A percentile compares a stretch with the other conserved stretches of the same genome.
These are phyloP conservation scores for Pyrus betulifolia DNA, from an alignment of 306 rosid genomes.

Conservation along the genomic window DNA sequence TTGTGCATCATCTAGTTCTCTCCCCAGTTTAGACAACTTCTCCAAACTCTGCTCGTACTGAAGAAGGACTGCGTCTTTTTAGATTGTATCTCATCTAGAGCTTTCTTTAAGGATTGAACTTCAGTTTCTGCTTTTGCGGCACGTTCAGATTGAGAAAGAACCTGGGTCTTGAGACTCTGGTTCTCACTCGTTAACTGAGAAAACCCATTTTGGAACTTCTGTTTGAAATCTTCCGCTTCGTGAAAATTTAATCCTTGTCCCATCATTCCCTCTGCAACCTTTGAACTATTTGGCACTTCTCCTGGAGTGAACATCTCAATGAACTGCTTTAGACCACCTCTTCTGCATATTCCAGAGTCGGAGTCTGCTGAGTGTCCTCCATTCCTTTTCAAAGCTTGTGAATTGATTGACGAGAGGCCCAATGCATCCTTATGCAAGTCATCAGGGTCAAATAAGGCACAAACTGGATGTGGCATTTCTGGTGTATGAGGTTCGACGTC, in stretches of 20 bases:
- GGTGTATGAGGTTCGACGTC: conserved; percentile 55
- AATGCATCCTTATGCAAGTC: conserved; percentile 45
- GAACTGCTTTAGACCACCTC: conserved; percentile 82
- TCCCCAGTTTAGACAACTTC: conserved; percentile 56
- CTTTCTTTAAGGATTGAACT: conserved; percentile 53
- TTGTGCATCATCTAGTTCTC: conserved; percentile 49
- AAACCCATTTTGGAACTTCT: conserved; percentile 13
- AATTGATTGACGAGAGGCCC: conserved; percentile 38
- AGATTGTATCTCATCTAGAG: conserved; percentile 50
- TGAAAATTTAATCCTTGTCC: conserved; percentile 5
- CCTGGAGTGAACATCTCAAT: conserved; percentile 36
- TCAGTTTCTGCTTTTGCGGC: conserved; percentile 53
- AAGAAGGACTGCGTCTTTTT: conserved; percentile 66
- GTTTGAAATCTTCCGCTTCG: conserved; percentile 17
- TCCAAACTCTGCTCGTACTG: conserved; percentile 67
- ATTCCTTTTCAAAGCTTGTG: conserved; percentile 21
- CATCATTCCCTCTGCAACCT: conserved; percentile 16
- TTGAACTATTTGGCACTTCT: conserved; percentile 10
- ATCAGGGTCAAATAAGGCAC: conserved; percentile 41
- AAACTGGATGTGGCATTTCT: conserved; percentile 44
- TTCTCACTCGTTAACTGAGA: conserved; percentile 39
- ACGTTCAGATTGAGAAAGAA: conserved; percentile 37
- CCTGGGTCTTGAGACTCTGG: conserved; percentile 34
- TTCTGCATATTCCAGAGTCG: conserved; percentile 32
- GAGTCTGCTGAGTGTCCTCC: conserved; percentile 37